Base-by-base conservation (phyloP, 345 rosid species). In the Orychophragmus violaceus region DNA sequence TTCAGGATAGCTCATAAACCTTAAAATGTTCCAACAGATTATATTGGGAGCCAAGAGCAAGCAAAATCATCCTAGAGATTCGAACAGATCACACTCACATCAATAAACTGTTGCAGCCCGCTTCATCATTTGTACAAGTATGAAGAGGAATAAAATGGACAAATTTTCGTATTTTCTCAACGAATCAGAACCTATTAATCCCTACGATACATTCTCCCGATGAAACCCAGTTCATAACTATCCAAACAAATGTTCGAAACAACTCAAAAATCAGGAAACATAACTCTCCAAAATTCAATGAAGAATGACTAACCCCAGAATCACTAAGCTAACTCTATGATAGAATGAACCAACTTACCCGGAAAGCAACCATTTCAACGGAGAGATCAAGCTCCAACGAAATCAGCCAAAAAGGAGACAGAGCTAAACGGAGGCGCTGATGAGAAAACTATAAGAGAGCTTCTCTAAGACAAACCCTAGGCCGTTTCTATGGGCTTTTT, bases 351-450 rank as follows among this genome's bases (percentile, higher is more conserved):
- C 2, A 50, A 51, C 69, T 68, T 62, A 74, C 74, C 56, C 74
- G 62, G 53, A 68, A 74, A 11, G 46, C 52, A 48, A n/a, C 73
- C 74, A 74, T 74, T 67, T 68, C 36, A 2, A 33, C 24, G 28
- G 59, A n/a, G 73, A 66, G 72, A 30, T 66, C 16, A 73, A 64
- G 54, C 66, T 72, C 70, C 27, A 17, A 61, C 19, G 25, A 70
- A 39, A 14, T 39, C 52, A 24, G 24, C 28, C 23, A 6, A 32
- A 18, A n/a, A 18, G 22, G 59, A 55, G 5, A 46, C 33, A 65
- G 63, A 28, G 52, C 21, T 10, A 32, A 10, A 39, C 52, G 35
- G 71, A 25, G 70, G 65, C 64, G 65, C 29, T 22, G 24, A 64
- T 27, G 60, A 21, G 3, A 48, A 48, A 56, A 25, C 50, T 64